phyloP scores from a whole-genome alignment of 2,329 filamentous ascomycete genomes.

The Monosporascus sp. region DNA sequence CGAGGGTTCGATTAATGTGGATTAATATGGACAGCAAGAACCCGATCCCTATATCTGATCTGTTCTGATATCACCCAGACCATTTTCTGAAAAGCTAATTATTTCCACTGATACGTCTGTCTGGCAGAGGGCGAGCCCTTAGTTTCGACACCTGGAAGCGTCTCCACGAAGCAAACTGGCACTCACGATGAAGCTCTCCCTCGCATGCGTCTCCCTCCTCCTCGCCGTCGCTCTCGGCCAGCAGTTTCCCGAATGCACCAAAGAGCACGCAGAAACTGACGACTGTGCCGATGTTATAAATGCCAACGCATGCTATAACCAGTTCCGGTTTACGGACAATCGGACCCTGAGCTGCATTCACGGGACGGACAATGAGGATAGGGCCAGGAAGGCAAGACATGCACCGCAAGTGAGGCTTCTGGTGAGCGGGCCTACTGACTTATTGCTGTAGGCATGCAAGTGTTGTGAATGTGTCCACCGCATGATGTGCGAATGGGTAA shows the following conservation, averaged over 20 bases:
- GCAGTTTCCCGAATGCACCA: slow-evolving; percentile 24
- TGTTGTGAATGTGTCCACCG: slow-evolving; percentile 32
- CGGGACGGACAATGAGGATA: slow-evolving; percentile 27
- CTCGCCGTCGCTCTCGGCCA: slow-evolving; percentile 20
- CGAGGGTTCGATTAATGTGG: neutral
- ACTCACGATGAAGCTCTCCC: slow-evolving; percentile 15
- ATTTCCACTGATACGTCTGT: slow-evolving; percentile 2
- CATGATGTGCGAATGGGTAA: slow-evolving; percentile 33
- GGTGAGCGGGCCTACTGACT: neutral
- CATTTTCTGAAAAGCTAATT: slow-evolving; percentile 2
- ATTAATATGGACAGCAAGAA: neutral
- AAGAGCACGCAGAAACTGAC: slow-evolving; percentile 28
- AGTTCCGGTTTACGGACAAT: slow-evolving; percentile 28
- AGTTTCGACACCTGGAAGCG: neutral
- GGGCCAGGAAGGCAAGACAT: slow-evolving; percentile 25
- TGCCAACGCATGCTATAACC: slow-evolving; percentile 35
- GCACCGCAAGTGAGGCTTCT: neutral
- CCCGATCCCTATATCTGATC: slow-evolving; percentile 7
- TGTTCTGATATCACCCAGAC: slow-evolving; percentile 4
- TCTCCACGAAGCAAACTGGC: neutral
- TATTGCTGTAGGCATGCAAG: slow-evolving; percentile 25
- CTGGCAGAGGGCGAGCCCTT: slow-evolving; percentile 4
- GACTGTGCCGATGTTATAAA: slow-evolving; percentile 35
- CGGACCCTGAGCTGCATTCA: slow-evolving; percentile 33
- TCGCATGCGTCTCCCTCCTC: slow-evolving; percentile 17